These are phyloP conservation scores for Penicillium sp. DNA, from an alignment of 2,329 filamentous ascomycete species.

Conservation along the genomic window DNA sequence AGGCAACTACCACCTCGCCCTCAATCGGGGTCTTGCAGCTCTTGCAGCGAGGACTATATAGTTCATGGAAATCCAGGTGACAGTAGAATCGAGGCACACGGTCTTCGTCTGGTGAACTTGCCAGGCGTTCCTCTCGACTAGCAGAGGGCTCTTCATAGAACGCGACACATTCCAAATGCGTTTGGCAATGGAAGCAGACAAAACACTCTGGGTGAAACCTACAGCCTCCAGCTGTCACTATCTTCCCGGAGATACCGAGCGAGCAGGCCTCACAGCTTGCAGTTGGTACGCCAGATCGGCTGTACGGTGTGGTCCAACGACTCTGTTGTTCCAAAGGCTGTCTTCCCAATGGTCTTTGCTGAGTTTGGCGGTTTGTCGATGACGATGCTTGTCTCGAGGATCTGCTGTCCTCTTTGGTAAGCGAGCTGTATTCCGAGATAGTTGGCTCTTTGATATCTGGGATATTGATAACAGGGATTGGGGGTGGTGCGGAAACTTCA, in stretches of 20 bases:
- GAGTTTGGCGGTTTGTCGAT: constrained; percentile 14
- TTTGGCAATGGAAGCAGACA: constrained; percentile 81
- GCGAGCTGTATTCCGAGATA: constrained; percentile 35
- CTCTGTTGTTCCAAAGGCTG: constrained; percentile 41
- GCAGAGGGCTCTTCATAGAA: constrained; percentile 89
- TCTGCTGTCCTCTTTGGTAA: constrained; percentile 12
- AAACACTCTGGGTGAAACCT: constrained; percentile 96
- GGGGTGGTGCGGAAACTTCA: constrained; percentile 43
- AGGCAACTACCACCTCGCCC: constrained; percentile 89
- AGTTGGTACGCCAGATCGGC: constrained; percentile 56
- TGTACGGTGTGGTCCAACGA: constrained; percentile 39
- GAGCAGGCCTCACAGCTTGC: constrained; percentile 83
- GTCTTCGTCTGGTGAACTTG: constrained; percentile 62
- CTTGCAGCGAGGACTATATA: constrained; percentile 89
- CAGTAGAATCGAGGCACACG: constrained; percentile 83
- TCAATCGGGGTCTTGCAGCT: constrained; percentile 96
- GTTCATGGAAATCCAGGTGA: constrained; percentile 97
- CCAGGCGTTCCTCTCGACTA: constrained; percentile 68
- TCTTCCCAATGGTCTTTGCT: constrained; percentile 30
- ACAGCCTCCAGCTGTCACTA: constrained; percentile 76
- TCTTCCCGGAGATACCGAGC: constrained; percentile 82
- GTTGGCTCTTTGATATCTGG: constrained; percentile 46
- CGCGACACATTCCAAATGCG: constrained; percentile 87
- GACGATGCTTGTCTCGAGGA: constrained; percentile 17
- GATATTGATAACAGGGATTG: constrained; percentile 52